Conservation (phyloP, 352 stramenopile species). For the Pythium vanterpoolii region DNA sequence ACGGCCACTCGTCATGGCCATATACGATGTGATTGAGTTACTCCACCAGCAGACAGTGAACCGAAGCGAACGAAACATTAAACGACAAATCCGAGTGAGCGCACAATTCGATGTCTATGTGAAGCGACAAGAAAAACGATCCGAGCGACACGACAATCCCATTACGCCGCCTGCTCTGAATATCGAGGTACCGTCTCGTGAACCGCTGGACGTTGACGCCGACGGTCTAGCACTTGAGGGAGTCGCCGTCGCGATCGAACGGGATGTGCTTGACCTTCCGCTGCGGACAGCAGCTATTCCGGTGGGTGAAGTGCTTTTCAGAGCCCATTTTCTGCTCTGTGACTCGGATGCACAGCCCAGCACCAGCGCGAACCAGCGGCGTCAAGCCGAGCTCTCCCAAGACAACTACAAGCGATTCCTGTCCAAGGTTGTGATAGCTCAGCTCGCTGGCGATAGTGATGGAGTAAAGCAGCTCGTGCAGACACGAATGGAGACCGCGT, state of each 20-base stretch:
- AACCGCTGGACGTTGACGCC: background rate
- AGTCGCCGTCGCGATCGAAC: slow-evolving; percentile 32
- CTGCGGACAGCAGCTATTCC: slow-evolving; percentile 19
- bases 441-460: background rate
- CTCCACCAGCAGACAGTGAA: slow-evolving; percentile 40
- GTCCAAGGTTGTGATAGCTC: background rate
- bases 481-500: slow-evolving; percentile 9
- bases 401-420: slow-evolving; percentile 15
- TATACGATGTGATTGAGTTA: slow-evolving; percentile 55
- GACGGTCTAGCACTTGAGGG: slow-evolving; percentile 13
- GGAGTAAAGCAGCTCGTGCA: slow-evolving; percentile 13
- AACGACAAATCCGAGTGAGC: slow-evolving; percentile 39
- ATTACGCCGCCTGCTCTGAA: background rate
- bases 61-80: slow-evolving; percentile 38
- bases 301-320: slow-evolving; percentile 44
- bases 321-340: slow-evolving; percentile 45
- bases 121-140: background rate
- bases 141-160: background rate
- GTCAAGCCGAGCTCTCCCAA: background rate
- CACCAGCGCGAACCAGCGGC: background rate
- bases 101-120: slow-evolving; percentile 38
- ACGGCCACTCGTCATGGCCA: slow-evolving; percentile 35
- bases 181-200: background rate
- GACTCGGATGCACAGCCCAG: background rate
- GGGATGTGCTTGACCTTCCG: slow-evolving; percentile 44